Evolutionary conservation across 768 basidiomycete species (phyloP).

Genomic region (Kwoniella mangroviensis): DNA sequence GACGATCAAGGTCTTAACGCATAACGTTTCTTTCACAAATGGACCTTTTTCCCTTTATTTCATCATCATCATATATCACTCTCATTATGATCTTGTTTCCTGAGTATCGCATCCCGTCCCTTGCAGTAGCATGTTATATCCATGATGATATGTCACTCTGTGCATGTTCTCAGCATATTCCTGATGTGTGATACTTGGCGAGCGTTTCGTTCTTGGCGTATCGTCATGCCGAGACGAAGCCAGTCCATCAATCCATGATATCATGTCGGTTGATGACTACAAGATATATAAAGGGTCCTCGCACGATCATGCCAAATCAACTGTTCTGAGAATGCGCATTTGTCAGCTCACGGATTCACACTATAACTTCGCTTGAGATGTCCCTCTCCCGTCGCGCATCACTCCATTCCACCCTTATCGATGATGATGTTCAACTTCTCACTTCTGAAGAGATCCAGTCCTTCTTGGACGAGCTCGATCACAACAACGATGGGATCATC

Average conservation of each 20-base stretch:
- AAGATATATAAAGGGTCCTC: no score
- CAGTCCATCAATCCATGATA: no score
- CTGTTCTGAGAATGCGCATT: no score
- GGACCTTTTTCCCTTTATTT: neutral
- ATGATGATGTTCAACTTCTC: slow-evolving; percentile 4
- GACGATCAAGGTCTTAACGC: neutral
- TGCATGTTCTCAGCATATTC: neutral
- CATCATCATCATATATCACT: slow-evolving; percentile 3
- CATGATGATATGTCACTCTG: neutral
- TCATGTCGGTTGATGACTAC: no score
- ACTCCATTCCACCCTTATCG: neutral
- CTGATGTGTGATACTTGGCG: no score
- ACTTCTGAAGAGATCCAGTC: slow-evolving; percentile 34
- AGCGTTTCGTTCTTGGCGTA: no score
- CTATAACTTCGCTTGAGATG: no score
- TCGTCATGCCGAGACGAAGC: no score
- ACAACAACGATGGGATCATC: slow-evolving; percentile 35
- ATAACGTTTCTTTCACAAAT: neutral
- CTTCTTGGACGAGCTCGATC: slow-evolving; percentile 36
- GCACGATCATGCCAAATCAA: no score
- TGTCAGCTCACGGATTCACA: no score
- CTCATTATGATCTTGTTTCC: slow-evolving; percentile 1
- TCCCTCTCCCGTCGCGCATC: neutral
- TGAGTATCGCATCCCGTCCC: neutral
- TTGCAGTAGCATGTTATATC: neutral